phyloP scores from a whole-genome alignment of 345 rosid genomes.

The Excoecaria cochinchinensis region DNA sequence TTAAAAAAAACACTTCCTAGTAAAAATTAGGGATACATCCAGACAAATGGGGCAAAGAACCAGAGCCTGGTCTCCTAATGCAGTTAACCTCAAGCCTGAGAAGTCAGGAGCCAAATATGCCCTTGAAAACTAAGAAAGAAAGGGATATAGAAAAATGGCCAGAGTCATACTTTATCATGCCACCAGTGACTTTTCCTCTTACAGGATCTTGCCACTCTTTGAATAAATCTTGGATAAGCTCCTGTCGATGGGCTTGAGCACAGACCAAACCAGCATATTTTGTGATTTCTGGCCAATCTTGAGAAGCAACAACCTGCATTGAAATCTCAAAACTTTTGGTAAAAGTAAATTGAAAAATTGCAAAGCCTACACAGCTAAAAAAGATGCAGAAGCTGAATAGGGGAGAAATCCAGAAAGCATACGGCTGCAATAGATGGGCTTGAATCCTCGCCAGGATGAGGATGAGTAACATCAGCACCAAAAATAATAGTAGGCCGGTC shows the following conservation, averaged over 20 bases:
- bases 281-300: conserved; percentile 99
- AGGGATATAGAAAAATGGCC: not conserved
- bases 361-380: not conserved
- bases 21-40: not conserved
- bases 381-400: not conserved
- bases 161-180: conserved; percentile 84
- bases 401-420: conserved; percentile 21
- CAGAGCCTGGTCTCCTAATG: not conserved
- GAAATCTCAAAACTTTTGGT: not conserved
- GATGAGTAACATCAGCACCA: conserved; percentile 99
- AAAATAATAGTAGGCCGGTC: conserved; percentile 93
- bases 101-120: not conserved
- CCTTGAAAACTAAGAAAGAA: not conserved
- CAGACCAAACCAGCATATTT: conserved; percentile 96
- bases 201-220: conserved; percentile 97
- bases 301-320: conserved; percentile 95
- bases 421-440: conserved; percentile 99
- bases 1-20: no score
- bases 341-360: not conserved
- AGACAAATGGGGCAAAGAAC: not conserved
- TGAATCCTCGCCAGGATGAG: conserved; percentile 98
- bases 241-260: conserved; percentile 99
- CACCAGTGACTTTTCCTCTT: conserved; percentile 86
- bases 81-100: not conserved
- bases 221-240: conserved; percentile 92